Evolutionary conservation across 495 filamentous ascomycete genomes (phyloP).

Genomic region (Penicillium coffeae): DNA sequence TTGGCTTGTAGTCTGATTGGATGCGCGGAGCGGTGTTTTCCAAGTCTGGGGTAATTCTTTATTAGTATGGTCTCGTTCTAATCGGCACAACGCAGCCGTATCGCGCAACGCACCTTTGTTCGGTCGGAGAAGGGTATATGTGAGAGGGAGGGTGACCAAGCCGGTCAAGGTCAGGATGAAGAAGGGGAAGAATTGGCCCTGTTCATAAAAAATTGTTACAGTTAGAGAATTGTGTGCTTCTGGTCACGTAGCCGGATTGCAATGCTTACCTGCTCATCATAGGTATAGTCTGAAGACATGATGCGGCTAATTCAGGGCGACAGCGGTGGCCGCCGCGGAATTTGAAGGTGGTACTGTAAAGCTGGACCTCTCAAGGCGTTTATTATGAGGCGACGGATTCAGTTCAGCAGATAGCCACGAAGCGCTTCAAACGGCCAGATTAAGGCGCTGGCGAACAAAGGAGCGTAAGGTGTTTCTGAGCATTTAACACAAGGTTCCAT

Average conservation of each 20-base stretch:
- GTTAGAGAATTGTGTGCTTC: too few relatives aligned
- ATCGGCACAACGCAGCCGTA: not conserved
- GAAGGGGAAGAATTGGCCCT: conserved; percentile 98
- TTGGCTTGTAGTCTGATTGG: conserved; percentile 72
- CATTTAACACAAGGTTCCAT: conserved; percentile 24
- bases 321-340: conserved; percentile 37
- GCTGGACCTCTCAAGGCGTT: not conserved
- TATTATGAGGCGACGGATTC: not conserved
- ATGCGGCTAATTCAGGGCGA: conserved; percentile 43
- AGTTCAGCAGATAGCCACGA: not conserved
- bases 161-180: conserved; percentile 89
- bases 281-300: conserved; percentile 96
- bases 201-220: too few relatives aligned
- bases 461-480: conserved; percentile 13
- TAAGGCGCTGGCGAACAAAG: conserved; percentile 24
- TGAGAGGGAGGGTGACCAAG: conserved; percentile 86
- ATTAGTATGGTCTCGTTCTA: too few relatives aligned
- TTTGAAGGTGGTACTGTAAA: conserved; percentile 25
- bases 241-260: not conserved
- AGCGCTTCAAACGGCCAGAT: conserved; percentile 6
- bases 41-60: conserved; percentile 41
- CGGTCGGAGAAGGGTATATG: conserved; percentile 76
- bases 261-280: conserved; percentile 81
- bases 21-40: conserved; percentile 66
- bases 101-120: conserved; percentile 59